These are phyloP conservation scores for Chondrus crispus DNA, from an alignment of 23 red algal genomes.

Conservation along the genomic window DNA sequence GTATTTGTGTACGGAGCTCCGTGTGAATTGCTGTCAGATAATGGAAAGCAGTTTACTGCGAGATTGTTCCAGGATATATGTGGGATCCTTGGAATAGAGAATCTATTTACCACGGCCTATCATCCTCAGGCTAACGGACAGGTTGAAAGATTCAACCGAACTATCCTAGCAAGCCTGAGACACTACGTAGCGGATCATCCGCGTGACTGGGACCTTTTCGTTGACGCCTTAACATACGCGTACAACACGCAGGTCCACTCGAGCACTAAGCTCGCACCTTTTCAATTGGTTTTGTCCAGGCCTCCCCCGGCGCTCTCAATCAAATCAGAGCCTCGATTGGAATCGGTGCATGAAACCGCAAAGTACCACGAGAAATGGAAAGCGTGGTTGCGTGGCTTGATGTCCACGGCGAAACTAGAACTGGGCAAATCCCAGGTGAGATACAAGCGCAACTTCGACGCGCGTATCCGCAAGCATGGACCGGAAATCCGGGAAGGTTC, in stretches of 20 bases:
- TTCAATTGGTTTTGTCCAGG: background rate
- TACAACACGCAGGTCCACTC: conserved; percentile 41
- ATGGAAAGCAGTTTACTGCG: conserved; percentile 1
- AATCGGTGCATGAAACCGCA: background rate
- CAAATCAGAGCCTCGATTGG: background rate
- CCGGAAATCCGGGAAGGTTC: background rate
- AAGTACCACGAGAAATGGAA: background rate
- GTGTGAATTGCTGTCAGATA: background rate
- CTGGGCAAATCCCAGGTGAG: background rate
- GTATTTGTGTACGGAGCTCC: conserved; percentile 5
- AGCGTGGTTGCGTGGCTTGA: background rate
- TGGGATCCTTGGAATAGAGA: background rate
- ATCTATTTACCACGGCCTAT: conserved; percentile 18
- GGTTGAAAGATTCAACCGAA: conserved; percentile 9
- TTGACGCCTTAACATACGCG: background rate
- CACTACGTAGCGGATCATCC: conserved; percentile 11
- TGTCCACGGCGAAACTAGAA: background rate
- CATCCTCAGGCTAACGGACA: conserved; percentile 24
- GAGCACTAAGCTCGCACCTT: background rate
- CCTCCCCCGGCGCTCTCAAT: background rate
- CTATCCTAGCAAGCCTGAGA: background rate
- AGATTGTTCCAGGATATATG: conserved; percentile 14
- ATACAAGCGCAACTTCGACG: conserved; percentile 13
- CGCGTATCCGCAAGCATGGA: background rate
- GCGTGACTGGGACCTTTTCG: conserved; percentile 11